phyloP scores from a whole-genome alignment of 2,329 filamentous ascomycete genomes.

The Ophiostoma himal-ulmi region DNA sequence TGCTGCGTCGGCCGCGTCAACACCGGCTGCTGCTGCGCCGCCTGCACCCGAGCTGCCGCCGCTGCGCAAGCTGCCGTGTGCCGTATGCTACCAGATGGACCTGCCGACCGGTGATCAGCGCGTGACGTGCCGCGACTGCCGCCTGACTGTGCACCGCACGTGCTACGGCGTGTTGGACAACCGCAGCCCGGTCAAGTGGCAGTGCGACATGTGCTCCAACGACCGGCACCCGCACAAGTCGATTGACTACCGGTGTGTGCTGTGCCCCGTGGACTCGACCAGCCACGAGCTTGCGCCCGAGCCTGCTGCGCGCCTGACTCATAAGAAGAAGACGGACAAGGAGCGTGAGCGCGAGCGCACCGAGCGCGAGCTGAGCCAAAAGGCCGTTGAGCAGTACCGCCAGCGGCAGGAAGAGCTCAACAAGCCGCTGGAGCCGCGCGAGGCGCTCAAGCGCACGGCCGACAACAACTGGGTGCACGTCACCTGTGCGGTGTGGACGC shows the following conservation, averaged over 20 bases:
- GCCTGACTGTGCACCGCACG: slow-evolving; percentile 80
- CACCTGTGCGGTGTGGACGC: slow-evolving; percentile 82
- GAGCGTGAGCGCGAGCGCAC: slow-evolving; percentile 81
- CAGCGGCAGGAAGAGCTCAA: slow-evolving; percentile 78
- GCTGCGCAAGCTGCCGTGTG: slow-evolving; percentile 73
- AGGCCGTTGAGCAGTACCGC: slow-evolving; percentile 73
- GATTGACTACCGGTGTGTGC: slow-evolving; percentile 88
- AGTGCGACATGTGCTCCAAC: slow-evolving; percentile 92
- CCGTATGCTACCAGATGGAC: slow-evolving; percentile 72
- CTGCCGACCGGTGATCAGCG: slow-evolving; percentile 61
- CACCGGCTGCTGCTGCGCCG: slow-evolving; percentile 43
- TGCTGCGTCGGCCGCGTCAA: slow-evolving; percentile 30
- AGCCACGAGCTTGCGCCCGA: slow-evolving; percentile 74
- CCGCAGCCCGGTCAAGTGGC: slow-evolving; percentile 72
- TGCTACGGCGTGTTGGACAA: slow-evolving; percentile 83
- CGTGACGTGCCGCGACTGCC: slow-evolving; percentile 78
- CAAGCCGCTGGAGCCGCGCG: slow-evolving; percentile 75
- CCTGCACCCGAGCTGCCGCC: slow-evolving; percentile 69
- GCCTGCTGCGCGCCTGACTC: slow-evolving; percentile 61
- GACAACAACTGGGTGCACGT: slow-evolving; percentile 99
- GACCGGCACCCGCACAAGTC: slow-evolving; percentile 88
- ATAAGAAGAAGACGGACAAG: slow-evolving; percentile 85
- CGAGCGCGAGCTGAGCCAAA: slow-evolving; percentile 77
- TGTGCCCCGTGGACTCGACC: slow-evolving; percentile 79
- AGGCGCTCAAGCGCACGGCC: slow-evolving; percentile 86